A percentile compares a stretch with the other conserved stretches of the same genome.
phyloP scores from a whole-genome alignment of 2,329 filamentous ascomycete genomes.

The Dactylellina cionopaga region DNA sequence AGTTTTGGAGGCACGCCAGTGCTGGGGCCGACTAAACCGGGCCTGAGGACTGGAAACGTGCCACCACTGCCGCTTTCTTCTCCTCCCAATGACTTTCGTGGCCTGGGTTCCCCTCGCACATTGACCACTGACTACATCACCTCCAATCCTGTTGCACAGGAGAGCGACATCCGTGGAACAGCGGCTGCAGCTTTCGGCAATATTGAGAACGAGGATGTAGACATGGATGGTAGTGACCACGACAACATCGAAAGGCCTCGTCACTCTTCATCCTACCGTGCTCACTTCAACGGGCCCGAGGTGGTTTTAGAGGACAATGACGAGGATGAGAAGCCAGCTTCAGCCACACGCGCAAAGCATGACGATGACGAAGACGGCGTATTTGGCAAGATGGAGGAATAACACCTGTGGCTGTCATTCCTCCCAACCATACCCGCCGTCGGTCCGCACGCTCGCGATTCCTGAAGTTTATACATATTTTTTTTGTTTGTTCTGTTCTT shows the following conservation, averaged over 20 bases:
- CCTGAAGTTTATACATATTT: neutral
- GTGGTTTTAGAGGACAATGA: conserved; percentile 55
- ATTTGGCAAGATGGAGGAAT: conserved; percentile 96
- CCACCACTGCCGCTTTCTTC: conserved; percentile 85
- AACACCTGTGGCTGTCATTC: conserved; percentile 54
- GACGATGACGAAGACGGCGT: conserved; percentile 95
- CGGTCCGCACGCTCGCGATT: too few relatives aligned
- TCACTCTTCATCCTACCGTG: conserved; percentile 37
- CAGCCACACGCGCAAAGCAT: conserved; percentile 72
- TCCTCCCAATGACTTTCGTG: conserved; percentile 71
- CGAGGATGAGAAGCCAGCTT: conserved; percentile 61
- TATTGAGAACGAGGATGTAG: conserved; percentile 67
- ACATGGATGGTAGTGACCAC: conserved; percentile 75
- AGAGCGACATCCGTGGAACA: conserved; percentile 72
- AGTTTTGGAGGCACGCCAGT: conserved; percentile 83
- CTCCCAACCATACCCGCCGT: conserved; percentile 7
- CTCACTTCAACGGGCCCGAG: conserved; percentile 48
- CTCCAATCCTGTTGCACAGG: conserved; percentile 69
- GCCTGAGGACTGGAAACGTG: conserved; percentile 81
- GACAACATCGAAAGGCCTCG: conserved; percentile 53
- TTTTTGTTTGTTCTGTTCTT: conserved; percentile 7
- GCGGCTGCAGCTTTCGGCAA: conserved; percentile 59
- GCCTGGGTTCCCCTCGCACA: conserved; percentile 63
- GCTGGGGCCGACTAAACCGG: conserved; percentile 70
- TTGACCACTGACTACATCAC: conserved; percentile 69